Evolutionary conservation across 2,329 filamentous ascomycete genomes (phyloP), one percentile per base, ranked within the genome.

Genomic region (Chaetomium globosum): DNA sequence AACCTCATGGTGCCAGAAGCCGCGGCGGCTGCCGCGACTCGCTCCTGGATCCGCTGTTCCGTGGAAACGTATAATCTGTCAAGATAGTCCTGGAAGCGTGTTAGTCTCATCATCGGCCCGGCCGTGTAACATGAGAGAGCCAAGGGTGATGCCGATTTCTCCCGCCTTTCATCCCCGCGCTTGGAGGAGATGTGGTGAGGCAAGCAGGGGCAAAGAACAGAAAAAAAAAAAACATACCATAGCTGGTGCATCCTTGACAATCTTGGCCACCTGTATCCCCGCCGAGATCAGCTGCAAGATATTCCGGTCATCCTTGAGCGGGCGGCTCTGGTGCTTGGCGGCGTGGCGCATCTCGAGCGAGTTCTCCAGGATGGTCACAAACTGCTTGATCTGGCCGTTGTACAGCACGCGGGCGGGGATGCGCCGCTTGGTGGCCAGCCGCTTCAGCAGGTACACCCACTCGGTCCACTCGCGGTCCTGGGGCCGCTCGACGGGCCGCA

Each of bases 361-460:
- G 78, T 95, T 96, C 75, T 96, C 92, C 72, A 96, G 80, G 33
- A 95, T 90, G 51, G 92, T 95, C 70, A 95, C 90, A 77, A 96
- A 88, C 77, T 95, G 91, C 79, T 94, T 95, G 79, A 96, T 96
- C 79, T 96, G 92, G 66, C 91, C 90, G 75, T 95, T 91, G 81
- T 94, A 95, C 52, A 96, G 81, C 23, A 95, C 90, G 63, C 91
- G 84, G 55, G 92, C 90, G 6, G 92, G 92, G 71, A 96, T 94
- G 68, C 92, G 87, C 70, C 92, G 85, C 80, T 94, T 95, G 39
- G 92, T 96, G 36, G 92, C 92, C 65, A 96, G 84, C 58, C 91
- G 85, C 79, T 95, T 95, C 71, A 96, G 82, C 65, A 96, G 84
- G 76, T 93, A 92, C 63, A 94, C 92, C 92, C 92, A 96, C 79